Evolutionary conservation across 768 basidiomycete species (phyloP), one percentile per base, ranked within the genome.

Genomic region (Phlegmacium glaucopus): DNA sequence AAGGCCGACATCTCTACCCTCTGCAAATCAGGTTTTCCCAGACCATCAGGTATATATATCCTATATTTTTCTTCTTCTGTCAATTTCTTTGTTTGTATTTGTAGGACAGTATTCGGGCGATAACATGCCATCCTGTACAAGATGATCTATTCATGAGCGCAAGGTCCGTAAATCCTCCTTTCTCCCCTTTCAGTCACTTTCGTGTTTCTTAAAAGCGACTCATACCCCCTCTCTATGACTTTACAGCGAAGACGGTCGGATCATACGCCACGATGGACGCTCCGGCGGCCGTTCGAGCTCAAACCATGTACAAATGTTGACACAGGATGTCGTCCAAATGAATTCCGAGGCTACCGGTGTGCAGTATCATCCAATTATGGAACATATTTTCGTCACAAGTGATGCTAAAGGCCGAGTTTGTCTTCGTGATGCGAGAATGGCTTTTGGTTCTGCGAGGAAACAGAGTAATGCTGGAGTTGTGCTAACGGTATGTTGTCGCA

Each of bases 381-480:
- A 84, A 30, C 72, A 88, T 53, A 59, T 89, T 40, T 90, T 91
- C 52, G 76, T 75, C 5, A 85, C 83, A 3, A 78, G 82, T 47
- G 84, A 88, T 51, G 67, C 59, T 9, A 63, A 57, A 12, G 87
- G 88, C 4, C 63, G 65, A 17, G 81, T 89, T 3, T 80, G 75
- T 53, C 76, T 91, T 47, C 78, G 85, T 12, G 88, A 91, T 61
- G 66, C 69, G 12, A 72, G 88, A 10, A 89, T 88, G 84, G 78
- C 85, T 0, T 90, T 89, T 62, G 83, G 83, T 15, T 71, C 81
- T 37, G 54, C 62, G 15, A 62, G 62, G 13, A 61, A 61, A 9
- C 63, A 80, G 29, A 70, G 74, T 2, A 62, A 70, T 13, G 61
- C 76, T 10, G 85, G 86, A 0, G 68, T 85, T 1, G 79, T 87